Evolutionary conservation across 2,329 filamentous ascomycete genomes (phyloP).

Genomic region (Coniochaeta sp.): DNA sequence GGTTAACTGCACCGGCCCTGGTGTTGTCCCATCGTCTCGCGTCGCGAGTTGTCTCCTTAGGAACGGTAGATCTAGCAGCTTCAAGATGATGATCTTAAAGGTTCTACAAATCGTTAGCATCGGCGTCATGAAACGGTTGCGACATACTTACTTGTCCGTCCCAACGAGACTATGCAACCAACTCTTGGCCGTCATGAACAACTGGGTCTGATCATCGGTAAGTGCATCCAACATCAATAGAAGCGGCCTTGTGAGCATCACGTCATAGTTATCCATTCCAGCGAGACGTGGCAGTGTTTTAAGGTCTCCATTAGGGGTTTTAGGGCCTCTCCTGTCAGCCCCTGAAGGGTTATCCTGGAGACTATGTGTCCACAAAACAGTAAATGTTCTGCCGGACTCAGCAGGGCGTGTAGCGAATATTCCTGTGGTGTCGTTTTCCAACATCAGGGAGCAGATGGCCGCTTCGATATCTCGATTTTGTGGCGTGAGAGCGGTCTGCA

Average conservation of each 20-base stretch:
- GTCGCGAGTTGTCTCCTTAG: conserved; percentile 26
- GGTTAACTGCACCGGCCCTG: conserved; percentile 28
- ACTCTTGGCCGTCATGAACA: conserved; percentile 67
- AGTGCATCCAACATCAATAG: conserved; percentile 77
- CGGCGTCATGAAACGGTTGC: not conserved
- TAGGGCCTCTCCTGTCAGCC: conserved; percentile 41
- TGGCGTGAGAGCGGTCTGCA: conserved; percentile 65
- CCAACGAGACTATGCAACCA: conserved; percentile 69
- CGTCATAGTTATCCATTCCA: conserved; percentile 56
- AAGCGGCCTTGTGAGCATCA: conserved; percentile 73
- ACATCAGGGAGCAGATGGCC: conserved; percentile 63
- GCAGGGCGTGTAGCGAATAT: conserved; percentile 40
- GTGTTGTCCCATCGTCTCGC: conserved; percentile 15
- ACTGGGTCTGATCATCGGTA: conserved; percentile 62
- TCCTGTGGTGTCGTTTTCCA: conserved; percentile 41
- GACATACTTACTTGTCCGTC: conserved; percentile 48
- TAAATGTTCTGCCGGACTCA: conserved; percentile 63
- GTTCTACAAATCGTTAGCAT: conserved; percentile 34
- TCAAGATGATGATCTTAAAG: conserved; percentile 53
- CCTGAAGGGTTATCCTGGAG: conserved; percentile 48
- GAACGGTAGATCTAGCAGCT: conserved; percentile 49
- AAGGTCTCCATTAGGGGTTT: conserved; percentile 29
- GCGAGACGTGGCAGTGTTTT: conserved; percentile 34
- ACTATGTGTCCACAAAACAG: conserved; percentile 76
- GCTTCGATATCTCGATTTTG: conserved; percentile 72